phyloP scores from a whole-genome alignment of 2,329 filamentous ascomycete genomes.

The Grosmannia huntii region DNA sequence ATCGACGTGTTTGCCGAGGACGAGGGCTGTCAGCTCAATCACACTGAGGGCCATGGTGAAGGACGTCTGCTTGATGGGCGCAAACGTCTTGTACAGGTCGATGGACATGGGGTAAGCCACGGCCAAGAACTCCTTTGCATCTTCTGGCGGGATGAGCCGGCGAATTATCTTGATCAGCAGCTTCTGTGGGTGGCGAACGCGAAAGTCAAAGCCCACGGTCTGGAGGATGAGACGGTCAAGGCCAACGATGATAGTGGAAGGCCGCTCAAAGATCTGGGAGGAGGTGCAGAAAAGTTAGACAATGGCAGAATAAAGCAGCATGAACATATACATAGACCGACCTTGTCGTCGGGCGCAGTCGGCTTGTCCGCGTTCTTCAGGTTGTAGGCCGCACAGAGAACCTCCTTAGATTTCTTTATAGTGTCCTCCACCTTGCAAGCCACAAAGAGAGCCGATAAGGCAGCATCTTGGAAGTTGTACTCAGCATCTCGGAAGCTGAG shows the following conservation, averaged over 20 bases:
- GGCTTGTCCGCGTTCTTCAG: conserved; percentile 57
- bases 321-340: conserved; percentile 24
- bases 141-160: conserved; percentile 33
- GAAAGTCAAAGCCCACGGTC: conserved; percentile 85
- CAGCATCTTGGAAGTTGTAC: conserved; percentile 77
- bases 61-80: conserved; percentile 78
- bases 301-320: not conserved
- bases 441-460: conserved; percentile 76
- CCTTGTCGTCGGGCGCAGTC: conserved; percentile 69
- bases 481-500: conserved; percentile 74
- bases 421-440: conserved; percentile 98
- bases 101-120: conserved; percentile 72
- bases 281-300: not conserved
- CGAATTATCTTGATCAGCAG: conserved; percentile 68
- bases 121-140: conserved; percentile 45
- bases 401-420: conserved; percentile 89
- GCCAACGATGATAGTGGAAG: conserved; percentile 71
- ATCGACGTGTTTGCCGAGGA: conserved; percentile 45
- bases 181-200: conserved; percentile 77
- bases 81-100: conserved; percentile 87
- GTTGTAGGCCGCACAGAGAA: conserved; percentile 82
- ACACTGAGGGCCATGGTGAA: conserved; percentile 75
- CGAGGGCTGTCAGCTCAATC: conserved; percentile 64
- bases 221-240: conserved; percentile 90
- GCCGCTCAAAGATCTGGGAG: conserved; percentile 60